Conservation (phyloP, 805 yeast species). For the Komagataella pseudopastoris region DNA sequence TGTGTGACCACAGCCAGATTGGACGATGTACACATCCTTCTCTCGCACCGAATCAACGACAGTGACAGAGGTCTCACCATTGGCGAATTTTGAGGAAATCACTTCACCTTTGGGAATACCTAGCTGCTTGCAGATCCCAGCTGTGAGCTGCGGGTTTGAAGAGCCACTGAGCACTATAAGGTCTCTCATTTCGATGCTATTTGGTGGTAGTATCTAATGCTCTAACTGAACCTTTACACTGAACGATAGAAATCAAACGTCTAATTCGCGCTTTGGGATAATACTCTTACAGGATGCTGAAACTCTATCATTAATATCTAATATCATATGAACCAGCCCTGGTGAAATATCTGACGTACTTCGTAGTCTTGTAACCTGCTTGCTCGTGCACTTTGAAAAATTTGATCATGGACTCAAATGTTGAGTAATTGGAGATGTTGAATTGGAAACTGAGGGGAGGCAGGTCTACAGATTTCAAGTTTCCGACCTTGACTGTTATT, state of each 20-base stretch:
- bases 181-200: constrained; percentile 46
- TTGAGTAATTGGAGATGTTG: constrained; percentile 56
- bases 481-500: constrained; percentile 18
- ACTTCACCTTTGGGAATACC: constrained; percentile 65
- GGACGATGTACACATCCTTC: constrained; percentile 87
- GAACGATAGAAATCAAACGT: neutral
- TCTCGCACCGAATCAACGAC: constrained; percentile 86
- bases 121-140: constrained; percentile 61
- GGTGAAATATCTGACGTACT: constrained; percentile 77
- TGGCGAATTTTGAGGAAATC: constrained; percentile 53
- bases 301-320: constrained; percentile 30
- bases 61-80: constrained; percentile 89
- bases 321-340: constrained; percentile 74
- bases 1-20: constrained; percentile 78
- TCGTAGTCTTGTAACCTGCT: constrained; percentile 53
- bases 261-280: neutral
- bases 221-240: neutral
- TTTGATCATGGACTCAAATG: constrained; percentile 65
- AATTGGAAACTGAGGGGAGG: constrained; percentile 71
- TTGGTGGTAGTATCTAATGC: neutral
- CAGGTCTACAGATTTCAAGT: constrained; percentile 1
- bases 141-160: constrained; percentile 72
- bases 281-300: neutral
- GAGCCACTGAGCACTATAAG: constrained; percentile 84
- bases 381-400: constrained; percentile 53